phyloP scores from a whole-genome alignment of 2,329 filamentous ascomycete genomes.

The Aureobasidium sp. region DNA sequence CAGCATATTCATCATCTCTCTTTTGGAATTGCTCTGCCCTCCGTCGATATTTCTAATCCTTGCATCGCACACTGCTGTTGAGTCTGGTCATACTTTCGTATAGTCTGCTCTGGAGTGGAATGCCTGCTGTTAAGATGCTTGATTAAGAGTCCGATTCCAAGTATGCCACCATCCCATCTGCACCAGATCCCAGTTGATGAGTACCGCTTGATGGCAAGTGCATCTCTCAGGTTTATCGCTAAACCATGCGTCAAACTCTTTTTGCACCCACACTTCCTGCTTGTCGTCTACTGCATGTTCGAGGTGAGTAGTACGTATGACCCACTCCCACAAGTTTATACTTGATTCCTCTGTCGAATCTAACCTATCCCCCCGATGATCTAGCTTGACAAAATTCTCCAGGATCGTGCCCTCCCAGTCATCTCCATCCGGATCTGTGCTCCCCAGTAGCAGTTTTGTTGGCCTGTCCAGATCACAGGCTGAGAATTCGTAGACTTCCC shows the following conservation, averaged over 20 bases:
- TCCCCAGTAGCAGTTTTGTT: not conserved
- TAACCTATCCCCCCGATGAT: not conserved
- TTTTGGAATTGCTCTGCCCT: too few species aligned
- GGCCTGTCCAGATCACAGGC: not conserved
- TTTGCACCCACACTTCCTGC: not conserved
- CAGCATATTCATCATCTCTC: too few species aligned
- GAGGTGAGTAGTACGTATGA: not conserved
- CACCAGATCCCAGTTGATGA: too few species aligned
- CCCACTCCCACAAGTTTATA: not conserved
- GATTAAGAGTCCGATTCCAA: too few species aligned
- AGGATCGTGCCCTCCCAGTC: too few species aligned
- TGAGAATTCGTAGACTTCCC: not conserved
- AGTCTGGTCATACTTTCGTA: too few species aligned
- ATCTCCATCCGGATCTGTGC: not conserved
- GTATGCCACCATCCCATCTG: too few species aligned
- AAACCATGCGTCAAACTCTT: not conserved
- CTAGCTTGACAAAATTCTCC: not conserved
- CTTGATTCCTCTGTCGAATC: not conserved
- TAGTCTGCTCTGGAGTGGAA: too few species aligned
- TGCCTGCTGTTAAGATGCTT: too few species aligned
- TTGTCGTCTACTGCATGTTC: not conserved
- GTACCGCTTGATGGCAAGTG: too few species aligned
- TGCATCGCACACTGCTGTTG: too few species aligned
- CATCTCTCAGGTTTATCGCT: not conserved
- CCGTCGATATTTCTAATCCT: too few species aligned